Evolutionary conservation across 2,329 filamentous ascomycete species (phyloP).

Genomic region (Alternaria triticimaculans): DNA sequence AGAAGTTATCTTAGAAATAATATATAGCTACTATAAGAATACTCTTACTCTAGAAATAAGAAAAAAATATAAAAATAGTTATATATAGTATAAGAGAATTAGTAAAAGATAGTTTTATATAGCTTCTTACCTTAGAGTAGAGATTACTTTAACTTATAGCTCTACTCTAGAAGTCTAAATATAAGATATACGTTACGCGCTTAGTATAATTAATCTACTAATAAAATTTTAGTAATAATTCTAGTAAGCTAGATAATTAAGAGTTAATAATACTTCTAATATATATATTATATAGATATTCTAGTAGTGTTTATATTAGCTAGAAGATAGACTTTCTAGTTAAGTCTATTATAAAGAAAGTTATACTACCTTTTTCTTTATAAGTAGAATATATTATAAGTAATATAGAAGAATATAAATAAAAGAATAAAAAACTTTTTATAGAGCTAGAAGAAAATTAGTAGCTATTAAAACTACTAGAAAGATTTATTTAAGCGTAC

Average conservation of each 20-base stretch:
- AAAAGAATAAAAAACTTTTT: not conserved
- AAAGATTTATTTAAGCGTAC: not conserved
- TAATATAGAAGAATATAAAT: slow-evolving; percentile 2
- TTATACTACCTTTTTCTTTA: not conserved
- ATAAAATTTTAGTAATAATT: not conserved
- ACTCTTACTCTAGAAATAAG: not conserved
- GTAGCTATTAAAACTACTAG: not conserved
- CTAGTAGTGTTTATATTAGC: not conserved
- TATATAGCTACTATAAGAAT: slow-evolving; percentile 5
- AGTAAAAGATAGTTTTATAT: slow-evolving; percentile 8
- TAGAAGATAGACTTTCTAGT: not conserved
- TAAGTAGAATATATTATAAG: not conserved
- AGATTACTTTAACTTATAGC: slow-evolving; percentile 6
- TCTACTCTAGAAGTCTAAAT: slow-evolving; percentile 3
- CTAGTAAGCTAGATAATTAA: slow-evolving; percentile 1
- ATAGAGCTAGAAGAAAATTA: not conserved
- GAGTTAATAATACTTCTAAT: slow-evolving; percentile 1
- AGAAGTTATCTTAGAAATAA: slow-evolving; percentile 2
- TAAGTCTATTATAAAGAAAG: not conserved
- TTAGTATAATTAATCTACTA: not conserved
- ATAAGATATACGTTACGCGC: not conserved
- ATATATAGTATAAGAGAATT: slow-evolving; percentile 8
- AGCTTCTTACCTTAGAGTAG: not conserved
- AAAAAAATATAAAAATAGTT: slow-evolving; percentile 1
- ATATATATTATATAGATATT: slow-evolving; percentile 3